phyloP scores from a whole-genome alignment of 768 basidiomycete species.

The Tephrocybe sp. region DNA sequence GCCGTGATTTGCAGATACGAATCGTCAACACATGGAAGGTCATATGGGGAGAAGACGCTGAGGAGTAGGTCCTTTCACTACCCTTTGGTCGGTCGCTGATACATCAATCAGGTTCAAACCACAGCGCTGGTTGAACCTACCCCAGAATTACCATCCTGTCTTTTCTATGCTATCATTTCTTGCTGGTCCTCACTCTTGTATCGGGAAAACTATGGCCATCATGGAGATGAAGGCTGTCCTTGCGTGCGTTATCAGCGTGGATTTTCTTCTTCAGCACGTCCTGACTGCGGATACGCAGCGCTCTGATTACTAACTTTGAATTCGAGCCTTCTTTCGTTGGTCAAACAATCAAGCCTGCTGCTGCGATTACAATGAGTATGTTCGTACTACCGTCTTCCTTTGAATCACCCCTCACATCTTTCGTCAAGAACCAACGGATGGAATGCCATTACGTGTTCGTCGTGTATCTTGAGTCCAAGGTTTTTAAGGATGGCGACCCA shows the following conservation, averaged over 20 bases:
- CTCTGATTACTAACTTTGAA: constrained; percentile 36
- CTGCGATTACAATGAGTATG: constrained; percentile 49
- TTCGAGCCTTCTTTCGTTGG: constrained; percentile 41
- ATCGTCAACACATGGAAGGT: constrained; percentile 48
- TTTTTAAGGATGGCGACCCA: too few relatives aligned
- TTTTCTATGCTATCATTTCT: constrained; percentile 40
- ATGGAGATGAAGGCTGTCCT: constrained; percentile 43
- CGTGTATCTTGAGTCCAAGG: background rate
- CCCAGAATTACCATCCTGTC: constrained; percentile 30
- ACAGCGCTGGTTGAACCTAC: constrained; percentile 42
- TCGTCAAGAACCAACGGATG: constrained; percentile 14
- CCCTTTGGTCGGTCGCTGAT: background rate
- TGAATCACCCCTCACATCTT: background rate
- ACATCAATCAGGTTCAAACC: constrained; percentile 38
- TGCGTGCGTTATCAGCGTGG: constrained; percentile 21
- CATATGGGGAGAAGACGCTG: constrained; percentile 50
- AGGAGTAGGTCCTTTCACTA: constrained; percentile 31
- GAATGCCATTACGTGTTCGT: constrained; percentile 16
- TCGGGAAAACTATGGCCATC: constrained; percentile 43
- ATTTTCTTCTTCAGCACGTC: constrained; percentile 17
- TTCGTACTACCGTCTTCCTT: background rate
- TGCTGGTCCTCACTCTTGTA: constrained; percentile 41
- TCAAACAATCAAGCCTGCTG: constrained; percentile 38
- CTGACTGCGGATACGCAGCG: constrained; percentile 13
- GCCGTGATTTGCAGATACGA: constrained; percentile 33